phyloP scores from a whole-genome alignment of 2,329 filamentous ascomycete species.

The Clarireedia sp. region DNA sequence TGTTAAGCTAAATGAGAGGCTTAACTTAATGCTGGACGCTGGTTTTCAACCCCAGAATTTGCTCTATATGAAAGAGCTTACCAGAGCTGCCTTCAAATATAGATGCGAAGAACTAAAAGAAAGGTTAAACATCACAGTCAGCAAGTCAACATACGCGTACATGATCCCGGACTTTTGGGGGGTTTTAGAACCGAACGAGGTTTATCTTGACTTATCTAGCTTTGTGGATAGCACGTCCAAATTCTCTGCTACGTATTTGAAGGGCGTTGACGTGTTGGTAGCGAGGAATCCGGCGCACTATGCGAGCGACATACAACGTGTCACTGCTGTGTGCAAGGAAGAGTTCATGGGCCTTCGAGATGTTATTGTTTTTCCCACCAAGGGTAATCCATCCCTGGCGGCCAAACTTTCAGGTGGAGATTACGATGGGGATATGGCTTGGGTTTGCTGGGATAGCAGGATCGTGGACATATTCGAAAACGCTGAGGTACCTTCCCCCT shows the following conservation, averaged over 20 bases:
- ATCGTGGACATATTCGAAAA: conserved; percentile 63
- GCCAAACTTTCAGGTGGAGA: conserved; percentile 70
- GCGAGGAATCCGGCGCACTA: conserved; percentile 63
- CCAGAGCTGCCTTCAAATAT: conserved; percentile 22
- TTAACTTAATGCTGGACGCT: conserved; percentile 47
- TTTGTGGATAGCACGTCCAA: conserved; percentile 47
- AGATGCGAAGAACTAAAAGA: conserved; percentile 33
- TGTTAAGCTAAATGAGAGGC: conserved; percentile 36
- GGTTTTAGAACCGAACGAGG: conserved; percentile 53
- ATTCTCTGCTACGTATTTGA: conserved; percentile 45
- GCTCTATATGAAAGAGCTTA: conserved; percentile 40
- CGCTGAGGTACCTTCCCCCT: conserved; percentile 38
- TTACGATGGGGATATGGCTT: conserved; percentile 73
- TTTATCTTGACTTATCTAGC: conserved; percentile 59
- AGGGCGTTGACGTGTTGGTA: conserved; percentile 55
- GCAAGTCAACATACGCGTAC: conserved; percentile 51
- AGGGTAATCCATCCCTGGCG: conserved; percentile 55
- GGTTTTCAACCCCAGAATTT: conserved; percentile 49
- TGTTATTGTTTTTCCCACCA: conserved; percentile 67
- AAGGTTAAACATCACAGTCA: conserved; percentile 53
- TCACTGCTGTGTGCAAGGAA: conserved; percentile 48
- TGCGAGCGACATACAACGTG: conserved; percentile 64
- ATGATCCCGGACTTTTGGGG: conserved; percentile 63
- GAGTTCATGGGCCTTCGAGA: conserved; percentile 64
- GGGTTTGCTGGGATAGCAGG: conserved; percentile 64